phyloP scores from a whole-genome alignment of 2,329 filamentous ascomycete species.

The Beauveria medogensis region DNA sequence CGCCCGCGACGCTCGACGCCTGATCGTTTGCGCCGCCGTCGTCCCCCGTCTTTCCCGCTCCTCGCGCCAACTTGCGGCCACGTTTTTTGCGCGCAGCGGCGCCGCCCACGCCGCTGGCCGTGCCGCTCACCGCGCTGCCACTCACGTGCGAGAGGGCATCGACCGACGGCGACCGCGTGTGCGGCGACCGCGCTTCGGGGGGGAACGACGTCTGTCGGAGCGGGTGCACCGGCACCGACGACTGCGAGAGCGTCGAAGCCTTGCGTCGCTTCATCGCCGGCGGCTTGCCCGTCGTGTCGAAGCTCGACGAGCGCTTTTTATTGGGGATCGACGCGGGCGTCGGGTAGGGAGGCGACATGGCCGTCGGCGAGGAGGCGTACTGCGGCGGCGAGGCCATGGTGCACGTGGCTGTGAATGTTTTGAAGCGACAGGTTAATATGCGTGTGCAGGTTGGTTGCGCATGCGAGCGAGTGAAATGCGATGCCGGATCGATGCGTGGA shows the following conservation, averaged over 20 bases:
- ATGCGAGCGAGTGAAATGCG: neutral
- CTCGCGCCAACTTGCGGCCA: slow-evolving; percentile 47
- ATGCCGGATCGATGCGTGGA: neutral
- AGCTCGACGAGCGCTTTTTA: slow-evolving; percentile 54
- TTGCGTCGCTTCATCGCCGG: slow-evolving; percentile 58
- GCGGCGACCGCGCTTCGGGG: slow-evolving; percentile 50
- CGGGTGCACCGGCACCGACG: slow-evolving; percentile 52
- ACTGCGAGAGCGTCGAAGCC: slow-evolving; percentile 52
- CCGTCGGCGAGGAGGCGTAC: slow-evolving; percentile 38
- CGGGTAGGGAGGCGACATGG: slow-evolving; percentile 47
- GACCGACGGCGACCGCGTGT: slow-evolving; percentile 56
- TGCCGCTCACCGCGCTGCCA: slow-evolving; percentile 48
- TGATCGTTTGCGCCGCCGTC: slow-evolving; percentile 30
- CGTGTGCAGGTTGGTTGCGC: neutral
- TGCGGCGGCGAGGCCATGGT: slow-evolving; percentile 49
- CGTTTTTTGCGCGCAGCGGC: slow-evolving; percentile 49
- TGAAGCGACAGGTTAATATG: neutral
- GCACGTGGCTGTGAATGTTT: neutral
- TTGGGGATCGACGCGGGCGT: slow-evolving; percentile 39
- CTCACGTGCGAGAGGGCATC: slow-evolving; percentile 54
- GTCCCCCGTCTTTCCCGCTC: slow-evolving; percentile 37
- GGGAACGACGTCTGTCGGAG: slow-evolving; percentile 78
- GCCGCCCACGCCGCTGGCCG: slow-evolving; percentile 25
- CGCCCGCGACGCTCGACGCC: slow-evolving; percentile 35
- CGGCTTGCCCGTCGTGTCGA: slow-evolving; percentile 41